These are phyloP conservation scores for Lentinula raphanica DNA, from an alignment of 768 basidiomycete genomes.

Conservation along the genomic window DNA sequence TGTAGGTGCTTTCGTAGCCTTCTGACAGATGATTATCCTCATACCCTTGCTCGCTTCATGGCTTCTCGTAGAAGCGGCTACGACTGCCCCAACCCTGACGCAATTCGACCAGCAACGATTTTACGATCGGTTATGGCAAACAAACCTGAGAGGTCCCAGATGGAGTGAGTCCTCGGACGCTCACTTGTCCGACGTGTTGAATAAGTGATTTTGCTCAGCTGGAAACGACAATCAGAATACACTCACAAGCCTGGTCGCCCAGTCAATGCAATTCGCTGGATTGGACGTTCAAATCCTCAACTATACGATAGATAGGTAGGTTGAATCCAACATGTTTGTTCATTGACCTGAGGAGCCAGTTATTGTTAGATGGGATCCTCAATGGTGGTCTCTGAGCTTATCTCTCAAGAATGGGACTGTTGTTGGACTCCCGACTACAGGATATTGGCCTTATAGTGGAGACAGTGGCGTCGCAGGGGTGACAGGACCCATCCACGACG, in stretches of 20 bases:
- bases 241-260: constrained; percentile 20
- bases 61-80: not conserved
- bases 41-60: not conserved
- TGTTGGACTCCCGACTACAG: constrained; percentile 24
- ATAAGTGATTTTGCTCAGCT: constrained; percentile 11
- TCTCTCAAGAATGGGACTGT: constrained; percentile 24
- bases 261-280: constrained; percentile 20
- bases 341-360: not conserved
- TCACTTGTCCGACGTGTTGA: not conserved
- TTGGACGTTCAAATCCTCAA: constrained; percentile 19
- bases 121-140: constrained; percentile 24
- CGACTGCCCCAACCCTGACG: constrained; percentile 10
- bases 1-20: not conserved
- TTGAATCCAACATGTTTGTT: not conserved
- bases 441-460: constrained; percentile 27
- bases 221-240: constrained; percentile 28
- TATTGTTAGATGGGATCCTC: constrained; percentile 23
- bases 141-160: constrained; percentile 25
- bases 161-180: constrained; percentile 21
- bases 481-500: constrained; percentile 22
- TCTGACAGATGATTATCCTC: not conserved
- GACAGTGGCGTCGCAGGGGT: constrained; percentile 23
- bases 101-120: constrained; percentile 20
- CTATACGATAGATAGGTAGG: constrained; percentile 21
- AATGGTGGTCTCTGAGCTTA: constrained; percentile 28